These are phyloP conservation scores for Clonostachys chloroleuca DNA, from an alignment of 2,329 filamentous ascomycete species.

Conservation along the genomic window DNA sequence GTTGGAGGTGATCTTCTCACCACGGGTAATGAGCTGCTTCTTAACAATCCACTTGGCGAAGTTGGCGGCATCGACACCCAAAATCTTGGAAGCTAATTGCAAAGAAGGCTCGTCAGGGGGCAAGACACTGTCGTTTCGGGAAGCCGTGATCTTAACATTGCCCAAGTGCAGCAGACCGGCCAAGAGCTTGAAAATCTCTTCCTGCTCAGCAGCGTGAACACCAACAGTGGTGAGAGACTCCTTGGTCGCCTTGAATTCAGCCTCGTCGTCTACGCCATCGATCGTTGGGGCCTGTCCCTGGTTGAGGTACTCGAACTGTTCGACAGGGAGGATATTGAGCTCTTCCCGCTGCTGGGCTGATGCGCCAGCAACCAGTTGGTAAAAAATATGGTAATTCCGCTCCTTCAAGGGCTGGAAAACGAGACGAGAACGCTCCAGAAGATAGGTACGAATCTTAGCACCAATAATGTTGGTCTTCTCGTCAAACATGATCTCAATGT, in stretches of 20 bases:
- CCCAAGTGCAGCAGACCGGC: conserved; percentile 90
- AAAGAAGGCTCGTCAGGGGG: conserved; percentile 77
- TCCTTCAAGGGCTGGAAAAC: conserved; percentile 98
- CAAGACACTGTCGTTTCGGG: conserved; percentile 82
- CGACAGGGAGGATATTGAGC: conserved; percentile 72
- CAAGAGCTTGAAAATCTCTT: conserved; percentile 83
- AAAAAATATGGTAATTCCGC: conserved; percentile 98
- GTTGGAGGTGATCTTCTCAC: conserved; percentile 96
- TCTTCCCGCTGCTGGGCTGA: conserved; percentile 77
- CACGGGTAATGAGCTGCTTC: conserved; percentile 94
- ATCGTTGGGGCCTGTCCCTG: conserved; percentile 90
- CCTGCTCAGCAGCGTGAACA: conserved; percentile 68
- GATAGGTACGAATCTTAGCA: conserved; percentile 92
- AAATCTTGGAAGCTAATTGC: conserved; percentile 73
- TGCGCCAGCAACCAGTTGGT: conserved; percentile 92
- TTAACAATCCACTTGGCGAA: conserved; percentile 99
- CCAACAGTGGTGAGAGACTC: conserved; percentile 86
- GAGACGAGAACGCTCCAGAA: conserved; percentile 89
- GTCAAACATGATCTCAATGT: conserved; percentile 99
- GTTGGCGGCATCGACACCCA: conserved; percentile 80
- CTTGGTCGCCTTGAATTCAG: conserved; percentile 86
- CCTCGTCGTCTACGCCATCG: conserved; percentile 92
- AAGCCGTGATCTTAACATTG: conserved; percentile 92
- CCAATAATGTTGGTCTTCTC: conserved; percentile 93
- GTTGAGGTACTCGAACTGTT: conserved; percentile 94